Evolutionary conservation across 2,329 filamentous ascomycete species (phyloP).

Genomic region (Botrytis pseudocinerea): DNA sequence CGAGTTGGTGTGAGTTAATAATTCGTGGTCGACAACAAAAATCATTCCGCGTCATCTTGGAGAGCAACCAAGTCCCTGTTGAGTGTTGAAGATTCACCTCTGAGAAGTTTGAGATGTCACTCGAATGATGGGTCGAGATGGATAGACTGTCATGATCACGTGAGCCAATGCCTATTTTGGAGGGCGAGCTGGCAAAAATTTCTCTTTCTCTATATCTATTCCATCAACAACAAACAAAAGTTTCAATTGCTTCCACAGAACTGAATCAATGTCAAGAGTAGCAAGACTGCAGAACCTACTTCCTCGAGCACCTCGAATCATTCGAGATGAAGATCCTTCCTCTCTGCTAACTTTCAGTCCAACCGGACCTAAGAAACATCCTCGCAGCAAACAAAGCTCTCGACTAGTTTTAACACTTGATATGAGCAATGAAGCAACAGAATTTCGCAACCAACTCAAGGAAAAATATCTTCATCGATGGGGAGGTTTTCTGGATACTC

Average conservation of each 20-base stretch:
- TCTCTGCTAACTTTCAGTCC: neutral
- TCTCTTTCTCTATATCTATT: neutral
- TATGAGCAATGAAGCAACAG: neutral
- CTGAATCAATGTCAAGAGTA: neutral
- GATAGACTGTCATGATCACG: neutral
- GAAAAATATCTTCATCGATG: neutral
- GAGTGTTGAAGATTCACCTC: neutral
- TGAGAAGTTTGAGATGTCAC: neutral
- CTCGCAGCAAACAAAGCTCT: neutral
- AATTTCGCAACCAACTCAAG: neutral
- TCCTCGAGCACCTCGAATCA: too few species aligned
- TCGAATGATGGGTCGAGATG: neutral
- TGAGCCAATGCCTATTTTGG: neutral
- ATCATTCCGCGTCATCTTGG: too few species aligned
- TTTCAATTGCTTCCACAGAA: neutral
- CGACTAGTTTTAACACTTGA: conserved; percentile 7
- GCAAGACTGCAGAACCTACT: neutral
- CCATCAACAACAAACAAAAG: neutral
- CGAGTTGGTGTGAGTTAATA: neutral
- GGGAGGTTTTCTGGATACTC: conserved; percentile 3
- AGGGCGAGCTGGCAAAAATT: neutral
- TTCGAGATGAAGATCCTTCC: neutral
- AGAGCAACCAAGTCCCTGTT: too few species aligned
- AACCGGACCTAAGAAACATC: neutral
- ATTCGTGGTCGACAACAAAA: too few species aligned